These are phyloP conservation scores for Magnaporthiopsis poae DNA, from an alignment of 2,329 filamentous ascomycete genomes.

Conservation along the genomic window DNA sequence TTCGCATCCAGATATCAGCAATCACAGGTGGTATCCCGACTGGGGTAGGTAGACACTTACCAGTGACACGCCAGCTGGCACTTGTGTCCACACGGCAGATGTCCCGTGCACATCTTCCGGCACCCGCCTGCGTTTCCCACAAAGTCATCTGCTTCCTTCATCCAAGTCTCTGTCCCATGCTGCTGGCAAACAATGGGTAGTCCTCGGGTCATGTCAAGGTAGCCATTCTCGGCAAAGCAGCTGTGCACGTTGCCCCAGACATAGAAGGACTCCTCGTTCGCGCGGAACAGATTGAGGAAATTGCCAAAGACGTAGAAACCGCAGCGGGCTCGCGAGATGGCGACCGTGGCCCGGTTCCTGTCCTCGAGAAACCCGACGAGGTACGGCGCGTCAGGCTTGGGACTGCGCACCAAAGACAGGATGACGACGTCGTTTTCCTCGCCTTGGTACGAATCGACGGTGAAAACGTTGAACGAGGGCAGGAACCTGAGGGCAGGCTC, in stretches of 20 bases:
- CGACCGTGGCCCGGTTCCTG: constrained; percentile 47
- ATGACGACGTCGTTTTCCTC: constrained; percentile 81
- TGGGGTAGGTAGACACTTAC: constrained; percentile 21
- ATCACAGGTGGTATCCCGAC: background rate
- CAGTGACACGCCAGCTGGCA: constrained; percentile 44
- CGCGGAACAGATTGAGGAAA: constrained; percentile 40
- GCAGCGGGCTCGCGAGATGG: constrained; percentile 58
- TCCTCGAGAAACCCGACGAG: constrained; percentile 65
- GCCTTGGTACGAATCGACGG: constrained; percentile 82
- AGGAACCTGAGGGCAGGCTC: constrained; percentile 8
- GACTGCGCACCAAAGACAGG: constrained; percentile 70
- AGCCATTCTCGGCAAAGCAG: constrained; percentile 31
- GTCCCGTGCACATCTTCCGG: constrained; percentile 30
- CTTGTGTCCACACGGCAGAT: constrained; percentile 39
- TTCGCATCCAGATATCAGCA: background rate
- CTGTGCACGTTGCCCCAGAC: constrained; percentile 42
- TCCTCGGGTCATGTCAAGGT: constrained; percentile 23
- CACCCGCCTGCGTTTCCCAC: constrained; percentile 43
- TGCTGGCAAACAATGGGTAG: constrained; percentile 55
- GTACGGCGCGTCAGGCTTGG: constrained; percentile 28
- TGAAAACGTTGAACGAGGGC: constrained; percentile 51
- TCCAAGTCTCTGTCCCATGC: constrained; percentile 42
- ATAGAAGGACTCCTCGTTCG: constrained; percentile 27
- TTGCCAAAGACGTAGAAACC: constrained; percentile 85
- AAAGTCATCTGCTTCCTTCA: constrained; percentile 44